Evolutionary conservation across 257 asterid species (phyloP), one percentile per base, ranked within the genome.

Genomic region (Leptodermis oblonga): DNA sequence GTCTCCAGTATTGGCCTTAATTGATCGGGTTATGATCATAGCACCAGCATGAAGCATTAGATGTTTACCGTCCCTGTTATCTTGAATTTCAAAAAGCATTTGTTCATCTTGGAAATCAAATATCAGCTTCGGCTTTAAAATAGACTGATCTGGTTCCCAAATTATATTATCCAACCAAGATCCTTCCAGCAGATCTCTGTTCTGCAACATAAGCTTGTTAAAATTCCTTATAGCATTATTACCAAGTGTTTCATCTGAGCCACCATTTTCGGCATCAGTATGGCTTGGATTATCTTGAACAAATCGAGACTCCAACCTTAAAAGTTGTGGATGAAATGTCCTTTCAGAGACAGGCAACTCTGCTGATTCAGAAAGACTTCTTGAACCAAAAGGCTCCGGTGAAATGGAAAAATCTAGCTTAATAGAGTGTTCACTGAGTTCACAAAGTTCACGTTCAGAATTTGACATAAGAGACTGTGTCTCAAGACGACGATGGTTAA

Each of bases 91-190:
- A 70, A 94, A 94, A 82, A 91, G 97, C 99, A 94, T 91, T 85
- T 89, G 97, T 77, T 87, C 91, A 79, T 94, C 99, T 76, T 84
- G 96, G 74, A 94, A 96, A 77, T 94, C 99, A 77, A 82, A 86
- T 79, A 94, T 91, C 67, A 89, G 86, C 82, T 91, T 91, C 54
- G 97, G 95, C 82, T 79, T 91, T 34, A 76, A 71, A 81, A 82
- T 65, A 68, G 83, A 60, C 65, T 91, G 95, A 70, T 79, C 75
- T 22, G 89, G 82, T 74, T 94, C 97, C 99, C 99, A 94, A 63
- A 89, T 75, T 74, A 94, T 83, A 76, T 82, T 76, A 73, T 91
- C 95, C 74, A 91, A 68, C 99, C 99, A 94, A 42, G 92, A 89
- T 79, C 90, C 99, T 66, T 86, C 93, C 78, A 78, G 71, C 43